Base-by-base conservation (phyloP, 192 early-diverging fungal species). In the Tieghemiomyces parasiticus region DNA sequence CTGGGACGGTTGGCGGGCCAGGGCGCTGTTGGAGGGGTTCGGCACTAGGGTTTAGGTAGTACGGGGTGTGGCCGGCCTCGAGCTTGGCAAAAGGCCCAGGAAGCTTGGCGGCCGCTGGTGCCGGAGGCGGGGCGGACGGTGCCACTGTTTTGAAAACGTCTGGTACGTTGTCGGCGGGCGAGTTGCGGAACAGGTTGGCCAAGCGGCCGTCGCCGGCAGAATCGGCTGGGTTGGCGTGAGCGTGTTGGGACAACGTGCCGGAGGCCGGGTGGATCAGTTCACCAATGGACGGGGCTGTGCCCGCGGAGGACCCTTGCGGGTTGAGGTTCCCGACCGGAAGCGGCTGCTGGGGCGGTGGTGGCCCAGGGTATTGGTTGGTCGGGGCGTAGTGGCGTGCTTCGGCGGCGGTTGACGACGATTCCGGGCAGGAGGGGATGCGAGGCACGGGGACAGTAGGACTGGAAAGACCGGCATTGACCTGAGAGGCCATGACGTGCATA, bases 131-230 rank as follows among this genome's bases (percentile, higher is more conserved):
- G 26, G 24, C 14, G 30, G 50, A 16, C 13, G 50, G 50, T 52
- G 14, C 20, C 24, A 28, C 50, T 16, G 26, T 20, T 20, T 28
- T 20, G 30, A 52, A 52, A 2, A 52, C 26, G 26, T 52, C 50
- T 1, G 50, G 50, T 8, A 52, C 50, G 26, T 52, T 52, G 2
- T 52, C 50, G 2, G 50, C 16, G 30, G 50, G 50, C 26, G 50
- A 52, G 50, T 52, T 25, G 22, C 8, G 16, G 26, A 52, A 52
- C 50, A 52, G 24, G 16, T 52, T 52, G 22, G 50, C 50, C 50
- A 52, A 28, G 6, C 50, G 50, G 6, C 26, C 22, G 6, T n/a
- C n/a, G n/a, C n/a, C n/a, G n/a, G n/a, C n/a, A n/a, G 50, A 30
- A 2, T 30, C 26, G 24, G 20, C 50, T 30, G 22, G 13, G 14